Evolutionary conservation across 257 asterid species (phyloP).

Genomic region (Euphrasia confusa): DNA sequence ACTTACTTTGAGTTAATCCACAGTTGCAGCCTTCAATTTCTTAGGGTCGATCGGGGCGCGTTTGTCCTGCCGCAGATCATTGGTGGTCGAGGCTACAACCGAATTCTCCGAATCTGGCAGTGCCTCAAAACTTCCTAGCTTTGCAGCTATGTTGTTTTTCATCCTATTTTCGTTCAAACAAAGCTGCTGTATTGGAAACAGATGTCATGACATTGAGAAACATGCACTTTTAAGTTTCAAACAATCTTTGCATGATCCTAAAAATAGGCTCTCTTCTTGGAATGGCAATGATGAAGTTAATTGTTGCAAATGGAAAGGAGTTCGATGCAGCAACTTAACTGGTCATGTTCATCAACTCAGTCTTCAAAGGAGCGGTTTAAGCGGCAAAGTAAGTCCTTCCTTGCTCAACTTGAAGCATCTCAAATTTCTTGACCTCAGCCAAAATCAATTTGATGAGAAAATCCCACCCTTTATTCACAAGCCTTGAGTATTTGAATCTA

Average conservation of each 20-base stretch:
- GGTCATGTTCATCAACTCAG: constrained; percentile 17
- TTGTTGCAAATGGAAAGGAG: constrained; percentile 29
- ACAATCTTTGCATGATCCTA: constrained; percentile 17
- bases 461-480: constrained; percentile 25
- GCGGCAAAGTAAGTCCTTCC: constrained; percentile 18
- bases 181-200: not conserved
- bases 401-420: constrained; percentile 29
- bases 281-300: not conserved
- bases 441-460: constrained; percentile 10
- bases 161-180: constrained; percentile 6
- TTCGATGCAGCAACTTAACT: constrained; percentile 21
- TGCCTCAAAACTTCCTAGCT: not conserved
- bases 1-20: constrained; percentile 68
- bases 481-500: constrained; percentile 26
- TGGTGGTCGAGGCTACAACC: constrained; percentile 78
- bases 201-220: constrained; percentile 20
- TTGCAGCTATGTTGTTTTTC: not conserved
- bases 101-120: constrained; percentile 55
- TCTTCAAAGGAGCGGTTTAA: not conserved
- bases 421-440: constrained; percentile 26
- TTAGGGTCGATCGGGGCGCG: constrained; percentile 53
- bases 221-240: constrained; percentile 22
- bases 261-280: constrained; percentile 23
- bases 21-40: constrained; percentile 76
- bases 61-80: constrained; percentile 65